Conservation (phyloP, 139 green algal species). For the Axilococcus clingmanii region DNA sequence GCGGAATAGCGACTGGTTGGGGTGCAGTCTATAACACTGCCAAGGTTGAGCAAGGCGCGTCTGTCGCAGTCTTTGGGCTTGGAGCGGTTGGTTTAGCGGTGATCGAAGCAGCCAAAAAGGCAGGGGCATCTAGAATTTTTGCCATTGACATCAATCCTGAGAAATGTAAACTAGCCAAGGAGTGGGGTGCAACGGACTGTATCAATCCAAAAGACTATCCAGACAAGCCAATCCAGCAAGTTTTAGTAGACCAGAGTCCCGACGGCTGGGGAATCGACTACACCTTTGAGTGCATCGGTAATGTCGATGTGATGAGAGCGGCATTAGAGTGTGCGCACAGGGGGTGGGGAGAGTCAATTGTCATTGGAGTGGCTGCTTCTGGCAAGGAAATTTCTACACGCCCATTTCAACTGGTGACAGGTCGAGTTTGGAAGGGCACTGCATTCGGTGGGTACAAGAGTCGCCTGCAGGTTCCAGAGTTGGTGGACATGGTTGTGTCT, state of each 20-base stretch:
- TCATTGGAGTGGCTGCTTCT: constrained; percentile 49
- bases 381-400: constrained; percentile 46
- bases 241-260: constrained; percentile 81
- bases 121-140: constrained; percentile 79
- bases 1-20: constrained; percentile 69
- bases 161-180: constrained; percentile 73
- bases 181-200: constrained; percentile 80
- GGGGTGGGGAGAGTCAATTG: constrained; percentile 69
- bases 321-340: constrained; percentile 90
- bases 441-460: constrained; percentile 80
- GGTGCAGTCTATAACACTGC: constrained; percentile 95
- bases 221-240: constrained; percentile 70
- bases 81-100: constrained; percentile 83
- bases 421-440: constrained; percentile 83
- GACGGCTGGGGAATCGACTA: constrained; percentile 85
- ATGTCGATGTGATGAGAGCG: constrained; percentile 84
- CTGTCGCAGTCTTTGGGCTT: constrained; percentile 81
- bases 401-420: constrained; percentile 95
- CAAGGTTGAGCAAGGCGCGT: constrained; percentile 69
- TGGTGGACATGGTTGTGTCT: constrained; percentile 76
- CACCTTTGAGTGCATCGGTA: constrained; percentile 90
- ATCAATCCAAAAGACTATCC: constrained; percentile 67
- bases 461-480: constrained; percentile 63
- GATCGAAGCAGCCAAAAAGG: constrained; percentile 68
- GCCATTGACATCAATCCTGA: constrained; percentile 81